Percentiles rank a stretch among this genome's conserved stretches.
Conservation (phyloP, 2,329 filamentous ascomycete species). For the Talaromyces piceae region DNA sequence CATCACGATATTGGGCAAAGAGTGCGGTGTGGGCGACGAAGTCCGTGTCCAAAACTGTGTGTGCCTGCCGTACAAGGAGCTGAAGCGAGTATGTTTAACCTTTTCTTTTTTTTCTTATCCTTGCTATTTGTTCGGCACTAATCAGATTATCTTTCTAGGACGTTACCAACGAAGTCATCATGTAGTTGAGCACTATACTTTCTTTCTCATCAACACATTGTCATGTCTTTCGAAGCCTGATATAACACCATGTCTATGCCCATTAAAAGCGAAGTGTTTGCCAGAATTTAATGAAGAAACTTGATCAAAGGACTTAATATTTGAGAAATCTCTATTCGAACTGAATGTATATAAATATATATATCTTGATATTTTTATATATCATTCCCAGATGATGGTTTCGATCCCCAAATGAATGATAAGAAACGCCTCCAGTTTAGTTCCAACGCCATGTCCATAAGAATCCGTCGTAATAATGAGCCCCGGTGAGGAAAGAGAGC, state of each 20-base stretch:
- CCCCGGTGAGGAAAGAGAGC: not conserved
- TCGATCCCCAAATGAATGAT: not conserved
- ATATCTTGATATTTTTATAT: too few relatives aligned
- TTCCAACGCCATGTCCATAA: not conserved
- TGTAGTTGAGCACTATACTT: conserved; percentile 49
- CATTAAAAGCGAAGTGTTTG: not conserved
- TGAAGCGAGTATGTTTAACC: conserved; percentile 70
- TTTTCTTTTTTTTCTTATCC: not conserved
- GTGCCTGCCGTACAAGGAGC: conserved; percentile 93
- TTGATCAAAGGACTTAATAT: not conserved
- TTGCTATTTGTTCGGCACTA: conserved; percentile 19
- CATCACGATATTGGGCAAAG: conserved; percentile 94
- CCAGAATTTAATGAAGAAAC: not conserved
- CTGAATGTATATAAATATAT: not conserved
- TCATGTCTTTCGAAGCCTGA: not conserved
- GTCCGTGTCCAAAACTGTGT: conserved; percentile 96
- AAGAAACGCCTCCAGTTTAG: not conserved
- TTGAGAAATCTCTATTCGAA: not conserved
- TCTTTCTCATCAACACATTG: not conserved
- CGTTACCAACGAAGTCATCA: conserved; percentile 63
- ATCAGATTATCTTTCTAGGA: conserved; percentile 24
- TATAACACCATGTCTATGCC: not conserved
- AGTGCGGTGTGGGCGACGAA: conserved; percentile 89
- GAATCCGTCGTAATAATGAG: not conserved
- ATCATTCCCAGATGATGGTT: not conserved